Conservation (phyloP, 495 filamentous ascomycete genomes). For the Acidiella bohemica region DNA sequence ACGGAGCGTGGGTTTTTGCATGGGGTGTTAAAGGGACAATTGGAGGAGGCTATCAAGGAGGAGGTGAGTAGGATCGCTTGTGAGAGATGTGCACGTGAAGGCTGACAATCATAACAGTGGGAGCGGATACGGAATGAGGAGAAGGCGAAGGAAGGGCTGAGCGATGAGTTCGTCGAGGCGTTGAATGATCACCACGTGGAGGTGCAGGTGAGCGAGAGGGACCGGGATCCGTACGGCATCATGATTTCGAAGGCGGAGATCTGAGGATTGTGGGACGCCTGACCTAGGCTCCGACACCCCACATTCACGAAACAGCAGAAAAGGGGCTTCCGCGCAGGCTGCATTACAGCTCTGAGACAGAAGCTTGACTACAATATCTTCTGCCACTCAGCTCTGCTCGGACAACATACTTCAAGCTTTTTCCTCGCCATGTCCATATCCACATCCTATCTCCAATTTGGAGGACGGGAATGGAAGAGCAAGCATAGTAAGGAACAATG, state of each 20-base stretch:
- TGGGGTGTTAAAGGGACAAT: constrained; percentile 50
- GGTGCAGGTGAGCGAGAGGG: constrained; percentile 61
- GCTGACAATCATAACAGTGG: constrained; percentile 28
- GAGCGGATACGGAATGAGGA: constrained; percentile 31
- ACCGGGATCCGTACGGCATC: constrained; percentile 68
- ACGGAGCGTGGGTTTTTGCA: constrained; percentile 71
- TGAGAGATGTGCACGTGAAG: not conserved
- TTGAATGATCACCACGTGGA: constrained; percentile 39
- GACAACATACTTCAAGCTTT: no score
- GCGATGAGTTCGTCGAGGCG: constrained; percentile 33
- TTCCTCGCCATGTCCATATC: no score
- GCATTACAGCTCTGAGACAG: no score
- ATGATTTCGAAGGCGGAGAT: constrained; percentile 37
- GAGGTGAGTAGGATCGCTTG: constrained; percentile 22
- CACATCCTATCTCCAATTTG: no score
- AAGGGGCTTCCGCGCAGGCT: no score
- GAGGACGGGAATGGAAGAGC: no score
- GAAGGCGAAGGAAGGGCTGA: constrained; percentile 25
- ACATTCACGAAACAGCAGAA: no score
- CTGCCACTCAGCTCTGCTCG: no score
- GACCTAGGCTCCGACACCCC: no score
- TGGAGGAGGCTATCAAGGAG: constrained; percentile 42
- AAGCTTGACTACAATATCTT: no score
- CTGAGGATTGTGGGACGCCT: not conserved
- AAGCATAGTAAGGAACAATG: no score